Evolutionary conservation across 2,329 filamentous ascomycete genomes (phyloP), one percentile per base, ranked within the genome.

Genomic region (Colletotrichum chrysophilum): DNA sequence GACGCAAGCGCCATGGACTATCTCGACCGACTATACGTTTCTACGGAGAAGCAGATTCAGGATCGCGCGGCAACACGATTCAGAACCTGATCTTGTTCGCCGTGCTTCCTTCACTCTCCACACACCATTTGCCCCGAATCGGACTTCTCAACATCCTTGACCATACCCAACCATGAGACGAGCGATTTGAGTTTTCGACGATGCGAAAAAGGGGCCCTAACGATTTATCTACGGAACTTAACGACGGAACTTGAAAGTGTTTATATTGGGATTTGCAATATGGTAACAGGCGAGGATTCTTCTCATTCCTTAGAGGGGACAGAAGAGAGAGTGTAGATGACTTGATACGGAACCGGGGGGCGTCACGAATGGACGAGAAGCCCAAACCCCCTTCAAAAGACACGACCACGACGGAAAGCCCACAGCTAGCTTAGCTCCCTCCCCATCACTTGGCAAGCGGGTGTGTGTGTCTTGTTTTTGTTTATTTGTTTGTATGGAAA

Each of bases 1-100:
- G 95, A 97, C 86, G 93, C 94, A 60, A 90, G 91, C 78, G 94
- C 95, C 74, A 96, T 97, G 95, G 92, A 94, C 79, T 95, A 93
- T 82, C 88, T 97, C 81, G 94, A 96, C 86, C 89, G 89, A 83
- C 88, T 97, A 85, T 97, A 97, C 89, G 90, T 94, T 87, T 91
- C 93, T 80, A 97, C 95, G 67, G 95, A 97, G 86, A 91, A 91
- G 83, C 89, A 94, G 84, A 96, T 97, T 80, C 92, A 94, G 81
- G 92, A 95, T 78, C 89, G 94, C 72, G 84, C 84, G 3, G 87
- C 88, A 10, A 81, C 84, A 28, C 85, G 86, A 38, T 88, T 87
- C 79, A 85, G 85, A 48, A 70, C 28, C 71, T 84, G 76, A 84
- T n/a, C 14, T 13, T 58, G 38, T 55, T 61, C 24, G 69, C 24